Base-by-base conservation (phyloP, 768 basidiomycete genomes). In the Boletus bicolor region DNA sequence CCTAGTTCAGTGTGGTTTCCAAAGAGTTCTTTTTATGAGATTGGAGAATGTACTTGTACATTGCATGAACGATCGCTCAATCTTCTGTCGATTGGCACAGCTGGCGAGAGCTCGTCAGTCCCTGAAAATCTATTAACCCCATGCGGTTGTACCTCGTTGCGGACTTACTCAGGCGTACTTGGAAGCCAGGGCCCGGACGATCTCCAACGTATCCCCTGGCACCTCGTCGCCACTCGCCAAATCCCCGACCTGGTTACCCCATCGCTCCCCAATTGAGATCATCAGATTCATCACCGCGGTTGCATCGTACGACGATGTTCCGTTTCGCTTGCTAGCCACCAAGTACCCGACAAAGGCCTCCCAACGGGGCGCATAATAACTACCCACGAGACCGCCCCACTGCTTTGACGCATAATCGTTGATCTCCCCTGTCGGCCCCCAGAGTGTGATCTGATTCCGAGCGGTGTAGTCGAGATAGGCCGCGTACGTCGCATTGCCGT, bases 351-450 rank as follows among this genome's bases (percentile, higher is more conserved):
- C 63, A 46, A 77, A 77, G 34, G 68, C 63, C 53, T 55, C 54
- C 76, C 76, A 77, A 2, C 76, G 67, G 38, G 49, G 36, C 0
- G 38, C 54, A 59, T 77, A 77, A 62, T 77, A 77, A 5, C 60
- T 63, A 12, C 68, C 62, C 35, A 77, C 70, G 46, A 77, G 68
- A 4, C 76, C 75, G 0, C 68, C 71, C 75, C 75, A 76, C 57
- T 73, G 72, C 52, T 77, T 77, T n/a, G 75, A 75, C 21, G 75
- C 76, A 46, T 77, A 77, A 55, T 76, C 76, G 51, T 72, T 69
- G 68, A 73, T 75, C 64, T 77, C 61, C 15, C 76, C 74, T 17
- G 64, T 66, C 4, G 74, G 75, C 24, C 76, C 76, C 75, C 76
- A 77, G 28, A 77, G 72, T 32, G 75, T 77, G 59, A 77, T 68